phyloP scores from a whole-genome alignment of 441 rosid species.

The Brassica hybrid region DNA sequence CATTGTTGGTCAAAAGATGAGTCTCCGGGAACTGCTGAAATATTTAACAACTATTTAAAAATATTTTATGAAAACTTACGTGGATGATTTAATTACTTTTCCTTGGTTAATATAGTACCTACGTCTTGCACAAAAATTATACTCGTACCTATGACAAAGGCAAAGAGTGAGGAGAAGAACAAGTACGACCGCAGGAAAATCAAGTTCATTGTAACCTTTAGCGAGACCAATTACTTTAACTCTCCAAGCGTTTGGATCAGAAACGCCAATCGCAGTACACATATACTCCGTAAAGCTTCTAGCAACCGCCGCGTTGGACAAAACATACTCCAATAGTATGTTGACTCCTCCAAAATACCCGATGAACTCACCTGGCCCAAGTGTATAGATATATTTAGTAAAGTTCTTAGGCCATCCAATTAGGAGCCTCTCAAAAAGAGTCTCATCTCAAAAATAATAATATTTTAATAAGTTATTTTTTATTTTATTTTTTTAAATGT shows the following conservation, averaged over 20 bases:
- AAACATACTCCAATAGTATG: constrained; percentile 86
- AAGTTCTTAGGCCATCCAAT: background rate
- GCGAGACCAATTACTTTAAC: constrained; percentile 62
- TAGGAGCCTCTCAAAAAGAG: too few species aligned
- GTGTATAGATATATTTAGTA: background rate
- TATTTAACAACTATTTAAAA: background rate
- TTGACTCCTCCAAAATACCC: constrained; percentile 92
- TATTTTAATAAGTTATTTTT: too few species aligned
- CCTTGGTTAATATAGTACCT: background rate
- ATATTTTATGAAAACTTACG: background rate
- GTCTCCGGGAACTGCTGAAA: background rate
- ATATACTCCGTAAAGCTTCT: constrained; percentile 86
- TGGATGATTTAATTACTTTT: background rate
- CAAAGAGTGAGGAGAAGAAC: constrained; percentile 85
- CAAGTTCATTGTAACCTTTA: constrained; percentile 75
- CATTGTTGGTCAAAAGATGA: background rate
- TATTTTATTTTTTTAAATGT: too few species aligned
- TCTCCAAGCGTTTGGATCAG: constrained; percentile 69
- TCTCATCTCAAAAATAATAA: too few species aligned
- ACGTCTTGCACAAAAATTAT: background rate
- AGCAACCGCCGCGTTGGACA: constrained; percentile 92
- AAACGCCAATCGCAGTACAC: constrained; percentile 70
- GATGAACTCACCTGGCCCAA: constrained; percentile 72
- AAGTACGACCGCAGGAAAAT: constrained; percentile 83
- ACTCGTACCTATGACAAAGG: constrained; percentile 82